phyloP scores from a whole-genome alignment of 352 stramenopile genomes.

The Pythium oligandrum region DNA sequence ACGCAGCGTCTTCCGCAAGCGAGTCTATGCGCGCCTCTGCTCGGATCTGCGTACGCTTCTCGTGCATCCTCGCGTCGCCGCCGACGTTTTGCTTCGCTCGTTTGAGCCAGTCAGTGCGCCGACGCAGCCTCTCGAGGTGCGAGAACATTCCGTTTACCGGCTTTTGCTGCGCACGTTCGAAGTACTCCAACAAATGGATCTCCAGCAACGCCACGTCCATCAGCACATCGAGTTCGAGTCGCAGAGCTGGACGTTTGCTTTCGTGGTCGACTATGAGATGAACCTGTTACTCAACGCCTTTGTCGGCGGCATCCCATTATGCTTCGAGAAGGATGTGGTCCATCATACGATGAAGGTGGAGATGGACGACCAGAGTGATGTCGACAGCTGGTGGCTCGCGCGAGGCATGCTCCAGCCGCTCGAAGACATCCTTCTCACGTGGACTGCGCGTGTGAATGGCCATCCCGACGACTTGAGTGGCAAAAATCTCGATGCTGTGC shows the following conservation, averaged over 20 bases:
- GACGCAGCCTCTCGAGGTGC: constrained; percentile 18
- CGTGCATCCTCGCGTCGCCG: constrained; percentile 58
- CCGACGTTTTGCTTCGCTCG: constrained; percentile 52
- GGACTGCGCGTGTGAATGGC: constrained; percentile 29
- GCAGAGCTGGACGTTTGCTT: constrained; percentile 79
- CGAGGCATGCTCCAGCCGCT: constrained; percentile 42
- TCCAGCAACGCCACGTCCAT: constrained; percentile 59
- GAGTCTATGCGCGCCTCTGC: constrained; percentile 73
- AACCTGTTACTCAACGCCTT: constrained; percentile 73
- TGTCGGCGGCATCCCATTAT: constrained; percentile 48
- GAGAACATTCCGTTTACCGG: constrained; percentile 39
- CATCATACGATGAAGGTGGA: neutral
- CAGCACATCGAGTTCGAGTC: constrained; percentile 82
- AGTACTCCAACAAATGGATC: constrained; percentile 76
- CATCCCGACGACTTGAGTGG: constrained; percentile 15
- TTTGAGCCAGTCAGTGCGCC: constrained; percentile 29
- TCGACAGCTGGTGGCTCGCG: constrained; percentile 31
- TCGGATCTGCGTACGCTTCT: constrained; percentile 75
- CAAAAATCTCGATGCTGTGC: neutral
- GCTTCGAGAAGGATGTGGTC: constrained; percentile 30
- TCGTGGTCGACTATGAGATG: constrained; percentile 80
- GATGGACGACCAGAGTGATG: neutral
- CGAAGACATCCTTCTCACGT: constrained; percentile 22
- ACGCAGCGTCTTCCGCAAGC: constrained; percentile 70
- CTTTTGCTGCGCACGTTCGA: constrained; percentile 58